phyloP scores from a whole-genome alignment of 2,329 filamentous ascomycete species.

The Penicillium sp. region DNA sequence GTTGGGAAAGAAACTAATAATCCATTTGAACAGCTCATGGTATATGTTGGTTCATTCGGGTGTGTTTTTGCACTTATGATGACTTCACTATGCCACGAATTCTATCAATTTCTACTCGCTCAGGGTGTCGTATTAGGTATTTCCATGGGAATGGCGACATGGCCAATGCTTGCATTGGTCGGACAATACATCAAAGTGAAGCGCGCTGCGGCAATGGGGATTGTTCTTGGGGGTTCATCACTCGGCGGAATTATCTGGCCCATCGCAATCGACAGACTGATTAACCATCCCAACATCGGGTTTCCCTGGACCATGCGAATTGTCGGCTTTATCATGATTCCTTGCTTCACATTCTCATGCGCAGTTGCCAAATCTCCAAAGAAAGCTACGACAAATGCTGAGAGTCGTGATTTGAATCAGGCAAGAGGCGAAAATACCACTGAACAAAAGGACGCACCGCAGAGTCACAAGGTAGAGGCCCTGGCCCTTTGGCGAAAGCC shows the following conservation, averaged over 20 bases:
- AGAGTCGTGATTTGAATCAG: neutral
- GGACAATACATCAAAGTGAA: slow-evolving; percentile 29
- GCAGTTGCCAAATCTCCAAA: slow-evolving; percentile 14
- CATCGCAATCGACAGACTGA: slow-evolving; percentile 28
- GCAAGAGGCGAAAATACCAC: neutral
- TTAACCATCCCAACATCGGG: slow-evolving; percentile 23
- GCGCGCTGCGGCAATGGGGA: slow-evolving; percentile 31
- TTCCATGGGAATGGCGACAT: slow-evolving; percentile 27
- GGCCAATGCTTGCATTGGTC: slow-evolving; percentile 31
- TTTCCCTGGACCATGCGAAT: slow-evolving; percentile 40
- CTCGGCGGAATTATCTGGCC: slow-evolving; percentile 38
- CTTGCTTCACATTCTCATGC: slow-evolving; percentile 32
- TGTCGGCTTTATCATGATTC: slow-evolving; percentile 42
- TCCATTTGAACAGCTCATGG: slow-evolving; percentile 19
- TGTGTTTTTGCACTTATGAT: slow-evolving; percentile 36
- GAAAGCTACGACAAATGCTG: neutral
- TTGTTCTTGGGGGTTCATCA: slow-evolving; percentile 33
- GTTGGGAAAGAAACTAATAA: no score
- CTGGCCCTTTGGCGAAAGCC: slow-evolving; percentile 17
- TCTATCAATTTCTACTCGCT: slow-evolving; percentile 40
- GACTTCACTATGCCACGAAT: slow-evolving; percentile 34
- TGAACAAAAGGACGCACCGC: neutral
- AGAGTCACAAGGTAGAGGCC: slow-evolving; percentile 3
- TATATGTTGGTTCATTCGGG: slow-evolving; percentile 26
- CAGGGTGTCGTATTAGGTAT: slow-evolving; percentile 36